Evolutionary conservation across 108 stramenopile genomes (phyloP), one percentile per base, ranked within the genome.

Genomic region (Skeletonema costatum): DNA sequence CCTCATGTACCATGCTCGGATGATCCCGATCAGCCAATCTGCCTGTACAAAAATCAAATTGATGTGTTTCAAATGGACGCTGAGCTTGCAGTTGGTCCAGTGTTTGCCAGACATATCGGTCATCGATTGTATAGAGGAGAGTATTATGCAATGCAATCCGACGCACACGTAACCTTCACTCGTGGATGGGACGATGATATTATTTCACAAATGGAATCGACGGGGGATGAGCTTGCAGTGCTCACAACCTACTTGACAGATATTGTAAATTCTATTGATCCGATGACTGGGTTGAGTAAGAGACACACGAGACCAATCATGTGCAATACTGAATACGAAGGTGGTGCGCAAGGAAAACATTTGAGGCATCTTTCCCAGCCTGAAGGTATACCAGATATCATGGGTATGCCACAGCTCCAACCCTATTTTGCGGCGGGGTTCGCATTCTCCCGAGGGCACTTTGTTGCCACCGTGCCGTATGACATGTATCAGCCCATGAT

Each of bases 371-470:
- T 84, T 14, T 64, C 86, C 0, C 88, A 89, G 70, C 88, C 88
- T 21, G 88, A 89, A 59, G 60, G 63, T 8, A 11, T 64, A 1
- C 85, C 88, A 1, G 41, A 63, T 10, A 71, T 89, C 33, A 32
- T 44, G 2, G 84, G 75, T 7, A 81, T 71, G 75, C 90, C 92
- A 14, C 74, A 90, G 62, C 79, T 79, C 2, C 89, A 89, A 25
- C 89, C 88, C 32, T 91, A 90, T 30, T 97, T 94, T 92, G 94
- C 94, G 2, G 92, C 95, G 19, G 95, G 95, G 1, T 93, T 94
- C 58, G 74, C 67, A 35, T 92, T 92, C 66, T 75, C 87, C 31
- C 70, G 86, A 1, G 84, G 86, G 13, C 87, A 88, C 30, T 76
- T 84, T n/a, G 70, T 84, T 25, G 83, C 80, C 12, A 76, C 75